Percentiles rank a stretch among this genome's conserved stretches.
Conservation (phyloP, 164 flowering plant genomes). For the Vitis rupestris region DNA sequence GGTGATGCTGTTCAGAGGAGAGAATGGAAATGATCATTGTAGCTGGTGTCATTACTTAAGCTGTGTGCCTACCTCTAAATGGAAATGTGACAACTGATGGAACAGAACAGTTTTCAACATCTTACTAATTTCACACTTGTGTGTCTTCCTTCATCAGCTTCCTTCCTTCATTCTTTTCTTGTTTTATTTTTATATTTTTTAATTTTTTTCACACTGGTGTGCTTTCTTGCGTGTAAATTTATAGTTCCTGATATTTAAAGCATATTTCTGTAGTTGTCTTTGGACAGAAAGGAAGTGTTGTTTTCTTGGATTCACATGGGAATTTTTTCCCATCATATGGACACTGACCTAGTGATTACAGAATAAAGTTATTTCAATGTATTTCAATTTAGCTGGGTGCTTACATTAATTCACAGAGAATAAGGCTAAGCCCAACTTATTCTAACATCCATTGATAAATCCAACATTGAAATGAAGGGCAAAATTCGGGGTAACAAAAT, state of each 20-base stretch:
- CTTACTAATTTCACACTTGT: too few relatives aligned
- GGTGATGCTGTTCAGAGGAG: slow-evolving; percentile 57
- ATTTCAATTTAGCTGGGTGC: too few relatives aligned
- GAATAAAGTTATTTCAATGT: too few relatives aligned
- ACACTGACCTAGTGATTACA: too few relatives aligned
- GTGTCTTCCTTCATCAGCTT: neutral
- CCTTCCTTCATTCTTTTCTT: neutral
- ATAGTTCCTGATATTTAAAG: neutral
- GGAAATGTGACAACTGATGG: slow-evolving; percentile 33
- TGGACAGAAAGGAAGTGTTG: neutral
- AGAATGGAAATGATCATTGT: slow-evolving; percentile 50
- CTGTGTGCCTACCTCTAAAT: slow-evolving; percentile 58
- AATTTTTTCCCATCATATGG: neutral
- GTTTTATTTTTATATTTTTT: neutral
- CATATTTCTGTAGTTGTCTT: neutral
- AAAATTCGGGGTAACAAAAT: too few relatives aligned
- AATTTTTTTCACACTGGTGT: neutral
- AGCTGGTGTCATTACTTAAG: slow-evolving; percentile 65
- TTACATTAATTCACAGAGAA: too few relatives aligned
- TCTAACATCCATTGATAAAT: too few relatives aligned
- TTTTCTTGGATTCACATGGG: neutral
- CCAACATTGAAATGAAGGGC: too few relatives aligned
- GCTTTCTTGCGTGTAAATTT: neutral
- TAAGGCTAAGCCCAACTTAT: too few relatives aligned
- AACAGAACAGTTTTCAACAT: neutral